Conservation (phyloP, 2,329 filamentous ascomycete species). For the Sporothrix curviconia region DNA sequence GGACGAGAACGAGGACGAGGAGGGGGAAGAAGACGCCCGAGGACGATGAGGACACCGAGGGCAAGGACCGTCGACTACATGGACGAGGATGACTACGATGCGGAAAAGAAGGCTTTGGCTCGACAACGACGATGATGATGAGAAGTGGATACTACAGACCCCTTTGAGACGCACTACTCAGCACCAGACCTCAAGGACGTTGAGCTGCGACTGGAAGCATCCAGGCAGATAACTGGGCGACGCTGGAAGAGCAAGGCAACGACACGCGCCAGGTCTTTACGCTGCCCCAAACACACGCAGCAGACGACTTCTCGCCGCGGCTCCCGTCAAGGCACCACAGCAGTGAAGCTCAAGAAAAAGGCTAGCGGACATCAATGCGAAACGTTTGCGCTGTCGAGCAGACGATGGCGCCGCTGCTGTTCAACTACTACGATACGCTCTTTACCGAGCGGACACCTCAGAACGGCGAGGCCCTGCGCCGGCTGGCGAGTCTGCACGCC, state of each 20-base stretch:
- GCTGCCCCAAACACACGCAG: slow-evolving; percentile 36
- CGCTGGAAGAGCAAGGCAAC: slow-evolving; percentile 41
- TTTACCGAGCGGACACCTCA: slow-evolving; percentile 64
- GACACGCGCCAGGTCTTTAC: slow-evolving; percentile 43
- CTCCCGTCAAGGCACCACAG: slow-evolving; percentile 34
- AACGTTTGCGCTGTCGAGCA: slow-evolving; percentile 57
- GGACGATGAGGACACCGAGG: slow-evolving; percentile 20
- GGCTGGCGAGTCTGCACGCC: slow-evolving; percentile 71
- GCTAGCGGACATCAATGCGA: slow-evolving; percentile 47
- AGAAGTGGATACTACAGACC: slow-evolving; percentile 48
- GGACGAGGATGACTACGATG: slow-evolving; percentile 39
- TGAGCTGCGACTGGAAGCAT: slow-evolving; percentile 44
- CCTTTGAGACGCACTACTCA: slow-evolving; percentile 76
- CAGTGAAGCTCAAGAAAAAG: slow-evolving; percentile 65
- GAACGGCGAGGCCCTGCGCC: slow-evolving; percentile 63
- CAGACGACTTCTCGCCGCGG: slow-evolving; percentile 27
- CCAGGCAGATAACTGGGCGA: slow-evolving; percentile 45
- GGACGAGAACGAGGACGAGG: slow-evolving; percentile 5
- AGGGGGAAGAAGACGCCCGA: slow-evolving; percentile 24
- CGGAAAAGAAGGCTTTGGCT: slow-evolving; percentile 18
- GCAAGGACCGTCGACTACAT: slow-evolving; percentile 25
- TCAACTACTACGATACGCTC: slow-evolving; percentile 75
- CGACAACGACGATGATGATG: slow-evolving; percentile 44
- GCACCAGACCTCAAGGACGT: slow-evolving; percentile 57
- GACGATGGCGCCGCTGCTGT: slow-evolving; percentile 63